Percentiles rank a stretch among this genome's conserved stretches.
Evolutionary conservation across 129 eudicot species (phyloP).

Genomic region (Arctium lappa): DNA sequence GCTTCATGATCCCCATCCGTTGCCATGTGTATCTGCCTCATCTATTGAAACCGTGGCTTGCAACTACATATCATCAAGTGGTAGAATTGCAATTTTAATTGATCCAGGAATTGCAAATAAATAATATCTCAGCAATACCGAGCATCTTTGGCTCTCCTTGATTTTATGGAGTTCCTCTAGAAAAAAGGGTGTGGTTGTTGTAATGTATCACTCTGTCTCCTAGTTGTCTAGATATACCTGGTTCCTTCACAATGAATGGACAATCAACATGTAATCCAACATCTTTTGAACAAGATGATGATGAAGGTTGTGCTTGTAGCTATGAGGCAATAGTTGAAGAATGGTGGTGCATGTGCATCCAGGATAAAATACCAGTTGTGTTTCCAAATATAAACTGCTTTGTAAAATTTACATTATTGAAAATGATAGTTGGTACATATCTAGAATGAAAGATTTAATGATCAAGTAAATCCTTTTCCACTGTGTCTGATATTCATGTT

Average conservation of each 20-base stretch:
- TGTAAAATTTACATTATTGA: background rate
- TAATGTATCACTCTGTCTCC: background rate
- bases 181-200: background rate
- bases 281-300: no score
- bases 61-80: background rate
- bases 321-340: no score
- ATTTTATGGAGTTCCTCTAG: background rate
- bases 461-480: background rate
- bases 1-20: background rate
- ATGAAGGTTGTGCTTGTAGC: no score
- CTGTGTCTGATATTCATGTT: background rate
- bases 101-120: background rate
- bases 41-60: background rate
- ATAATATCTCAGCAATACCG: background rate
- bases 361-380: background rate
- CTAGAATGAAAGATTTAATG: background rate
- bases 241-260: no score
- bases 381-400: background rate
- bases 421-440: background rate
- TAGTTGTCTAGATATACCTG: background rate
- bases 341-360: no score
- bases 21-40: background rate
- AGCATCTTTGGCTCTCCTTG: background rate
- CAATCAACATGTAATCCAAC: no score
- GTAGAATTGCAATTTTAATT: background rate